Evolutionary conservation across 225 moss, liverwort and hornwort genomes (phyloP).

Genomic region (Asterella californica): DNA sequence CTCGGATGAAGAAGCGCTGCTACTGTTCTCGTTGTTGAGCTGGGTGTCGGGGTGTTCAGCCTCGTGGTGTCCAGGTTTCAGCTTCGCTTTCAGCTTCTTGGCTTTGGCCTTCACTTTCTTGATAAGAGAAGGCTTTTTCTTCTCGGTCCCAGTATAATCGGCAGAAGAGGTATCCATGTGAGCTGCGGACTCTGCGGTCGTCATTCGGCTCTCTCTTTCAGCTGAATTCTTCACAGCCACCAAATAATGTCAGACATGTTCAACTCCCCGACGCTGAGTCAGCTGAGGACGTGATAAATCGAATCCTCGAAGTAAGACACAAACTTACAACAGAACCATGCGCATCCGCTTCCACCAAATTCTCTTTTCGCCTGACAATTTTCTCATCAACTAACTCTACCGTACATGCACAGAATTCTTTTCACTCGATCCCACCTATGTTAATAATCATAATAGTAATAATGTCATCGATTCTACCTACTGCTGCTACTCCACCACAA

Average conservation of each 20-base stretch:
- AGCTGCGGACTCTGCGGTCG: neutral
- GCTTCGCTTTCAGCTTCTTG: conserved; percentile 22
- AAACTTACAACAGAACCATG: too few species aligned
- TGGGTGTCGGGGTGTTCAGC: neutral
- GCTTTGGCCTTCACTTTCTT: conserved; percentile 36
- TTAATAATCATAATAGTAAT: too few species aligned
- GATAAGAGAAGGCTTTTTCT: conserved; percentile 23
- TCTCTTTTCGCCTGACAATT: too few species aligned
- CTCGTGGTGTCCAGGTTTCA: conserved; percentile 12
- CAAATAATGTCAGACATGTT: neutral
- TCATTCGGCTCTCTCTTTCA: neutral
- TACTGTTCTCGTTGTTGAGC: neutral
- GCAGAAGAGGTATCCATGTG: conserved; percentile 9
- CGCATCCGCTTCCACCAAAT: too few species aligned
- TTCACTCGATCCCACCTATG: too few species aligned
- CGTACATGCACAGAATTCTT: too few species aligned
- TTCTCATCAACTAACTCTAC: too few species aligned
- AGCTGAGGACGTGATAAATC: too few species aligned
- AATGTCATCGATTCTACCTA: too few species aligned
- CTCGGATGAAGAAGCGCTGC: neutral
- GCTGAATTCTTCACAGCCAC: neutral
- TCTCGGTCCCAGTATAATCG: neutral
- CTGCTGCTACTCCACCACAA: too few species aligned
- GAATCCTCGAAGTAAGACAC: too few species aligned
- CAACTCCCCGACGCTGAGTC: neutral